Base-by-base conservation (phyloP, 495 filamentous ascomycete species). In the Achaetomiella virescens region DNA sequence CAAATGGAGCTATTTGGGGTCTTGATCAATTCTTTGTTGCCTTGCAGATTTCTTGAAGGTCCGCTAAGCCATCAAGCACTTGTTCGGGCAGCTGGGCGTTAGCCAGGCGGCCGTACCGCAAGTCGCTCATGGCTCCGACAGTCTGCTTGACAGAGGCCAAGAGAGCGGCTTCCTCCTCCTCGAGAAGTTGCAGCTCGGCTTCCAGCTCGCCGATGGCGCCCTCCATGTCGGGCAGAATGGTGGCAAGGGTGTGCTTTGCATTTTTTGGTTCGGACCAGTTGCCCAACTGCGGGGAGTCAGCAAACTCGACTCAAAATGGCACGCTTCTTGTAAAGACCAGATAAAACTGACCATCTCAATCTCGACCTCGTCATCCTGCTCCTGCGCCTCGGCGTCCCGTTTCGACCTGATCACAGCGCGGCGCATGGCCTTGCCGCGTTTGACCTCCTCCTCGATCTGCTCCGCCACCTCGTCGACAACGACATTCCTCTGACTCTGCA, bases 101-200 rank as follows among this genome's bases (percentile, higher is more conserved):
- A 55, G 79, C 75, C 58, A 90, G 78, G 50, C 84, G 85, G 35
- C 90, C 89, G 62, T 92, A 93, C 42, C 88, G 84, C 25, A 95
- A 77, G 65, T 93, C 89, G 64, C 89, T 92, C 72, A 95, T 68
- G 43, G 82, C 81, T 25, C 84, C 84, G 31, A 90, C 80, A 1
- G 79, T 84, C 31, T 77, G 72, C 54, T 77, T 76, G 42, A 91
- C 78, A 35, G 84, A 77, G 10, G 77, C 74, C 27, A 90, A 66
- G 12, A 90, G 71, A 3, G 60, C 57, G 0, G 79, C 74, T 33
- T 87, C 82, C 57, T 92, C 84, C 48, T 77, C 65, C 59, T 90
- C 85, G 25, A 89, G 69, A 24, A 65, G 72, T 48, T 72, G 67
- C 55, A 89, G 80, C 54, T 92, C 85, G 18, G 68, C 75, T 65